Percentiles rank a stretch among this genome's conserved stretches.
Conservation (phyloP, 805 yeast species). For the Kregervanrija fluxuum region DNA sequence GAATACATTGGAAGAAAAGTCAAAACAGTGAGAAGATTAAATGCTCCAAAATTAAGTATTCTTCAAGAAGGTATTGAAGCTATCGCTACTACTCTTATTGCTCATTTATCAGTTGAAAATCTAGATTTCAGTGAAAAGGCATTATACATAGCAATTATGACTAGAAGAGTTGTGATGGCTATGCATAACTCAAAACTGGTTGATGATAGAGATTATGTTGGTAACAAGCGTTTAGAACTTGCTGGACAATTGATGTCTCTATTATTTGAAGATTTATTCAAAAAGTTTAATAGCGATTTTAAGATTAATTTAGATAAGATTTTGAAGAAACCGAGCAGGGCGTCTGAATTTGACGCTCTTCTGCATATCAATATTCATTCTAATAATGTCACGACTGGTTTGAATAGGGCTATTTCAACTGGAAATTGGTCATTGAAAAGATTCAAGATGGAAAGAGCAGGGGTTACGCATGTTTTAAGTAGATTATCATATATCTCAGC, state of each 20-base stretch:
- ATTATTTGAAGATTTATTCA: conserved; percentile 92
- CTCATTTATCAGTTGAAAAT: conserved; percentile 80
- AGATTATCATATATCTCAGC: conserved; percentile 91
- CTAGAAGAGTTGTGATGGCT: conserved; percentile 92
- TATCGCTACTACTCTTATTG: conserved; percentile 90
- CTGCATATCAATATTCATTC: conserved; percentile 86
- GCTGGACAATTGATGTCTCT: conserved; percentile 97
- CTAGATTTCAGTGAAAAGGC: conserved; percentile 92
- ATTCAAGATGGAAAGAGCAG: conserved; percentile 99
- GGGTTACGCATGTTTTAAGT: conserved; percentile 94
- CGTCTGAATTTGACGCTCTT: conserved; percentile 91
- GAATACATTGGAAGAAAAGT: conserved; percentile 88
- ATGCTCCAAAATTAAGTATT: conserved; percentile 69
- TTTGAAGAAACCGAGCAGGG: conserved; percentile 86
- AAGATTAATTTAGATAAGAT: conserved; percentile 92
- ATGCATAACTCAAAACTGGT: conserved; percentile 91
- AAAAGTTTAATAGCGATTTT: conserved; percentile 91
- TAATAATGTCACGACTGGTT: conserved; percentile 86
- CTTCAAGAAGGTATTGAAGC: conserved; percentile 96
- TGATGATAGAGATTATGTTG: conserved; percentile 98
- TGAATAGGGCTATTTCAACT: conserved; percentile 94
- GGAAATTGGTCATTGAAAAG: conserved; percentile 99
- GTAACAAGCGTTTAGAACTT: conserved; percentile 92
- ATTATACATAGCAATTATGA: conserved; percentile 89
- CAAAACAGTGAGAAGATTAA: conserved; percentile 83